Evolutionary conservation across 352 stramenopile species (phyloP).

Genomic region (Chrysophaeum taylorii): DNA sequence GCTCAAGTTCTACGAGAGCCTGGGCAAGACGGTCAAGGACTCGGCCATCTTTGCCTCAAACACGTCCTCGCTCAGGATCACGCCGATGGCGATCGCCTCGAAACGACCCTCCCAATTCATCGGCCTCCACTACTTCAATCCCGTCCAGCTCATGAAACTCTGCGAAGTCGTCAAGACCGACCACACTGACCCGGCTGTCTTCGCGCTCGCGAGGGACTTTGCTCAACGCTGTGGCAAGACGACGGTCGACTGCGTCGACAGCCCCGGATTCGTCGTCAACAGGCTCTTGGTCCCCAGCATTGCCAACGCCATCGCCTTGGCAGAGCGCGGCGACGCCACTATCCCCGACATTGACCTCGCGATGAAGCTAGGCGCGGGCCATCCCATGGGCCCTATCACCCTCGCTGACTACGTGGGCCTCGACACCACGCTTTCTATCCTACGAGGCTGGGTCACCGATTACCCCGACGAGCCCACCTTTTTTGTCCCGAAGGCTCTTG

Average conservation of each 20-base stretch:
- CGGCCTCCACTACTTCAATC: conserved; percentile 98
- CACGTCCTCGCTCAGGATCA: conserved; percentile 80
- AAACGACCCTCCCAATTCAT: conserved; percentile 79
- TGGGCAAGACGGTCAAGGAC: conserved; percentile 73
- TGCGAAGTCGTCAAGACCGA: conserved; percentile 85
- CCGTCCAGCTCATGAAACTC: conserved; percentile 65
- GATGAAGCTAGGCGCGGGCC: conserved; percentile 89
- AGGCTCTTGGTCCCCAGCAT: conserved; percentile 64
- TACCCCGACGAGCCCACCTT: conserved; percentile 89
- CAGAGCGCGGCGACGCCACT: conserved; percentile 81
- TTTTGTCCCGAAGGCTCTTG: conserved; percentile 78
- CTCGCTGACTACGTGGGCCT: conserved; percentile 87
- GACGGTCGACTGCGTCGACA: conserved; percentile 83
- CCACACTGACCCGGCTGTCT: conserved; percentile 71
- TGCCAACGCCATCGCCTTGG: conserved; percentile 75
- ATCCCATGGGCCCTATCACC: conserved; percentile 88
- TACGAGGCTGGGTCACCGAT: conserved; percentile 86
- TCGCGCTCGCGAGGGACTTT: conserved; percentile 77
- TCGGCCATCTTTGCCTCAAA: conserved; percentile 90
- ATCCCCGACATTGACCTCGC: conserved; percentile 92
- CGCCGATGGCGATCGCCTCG: conserved; percentile 82
- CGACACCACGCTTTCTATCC: conserved; percentile 87
- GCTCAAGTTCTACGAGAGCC: conserved; percentile 66
- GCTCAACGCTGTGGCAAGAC: conserved; percentile 82
- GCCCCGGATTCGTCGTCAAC: conserved; percentile 97